Percentiles rank a stretch among this genome's conserved stretches.
Evolutionary conservation across 192 early-diverging fungal genomes (phyloP).

Genomic region (Coemansia sp.): DNA sequence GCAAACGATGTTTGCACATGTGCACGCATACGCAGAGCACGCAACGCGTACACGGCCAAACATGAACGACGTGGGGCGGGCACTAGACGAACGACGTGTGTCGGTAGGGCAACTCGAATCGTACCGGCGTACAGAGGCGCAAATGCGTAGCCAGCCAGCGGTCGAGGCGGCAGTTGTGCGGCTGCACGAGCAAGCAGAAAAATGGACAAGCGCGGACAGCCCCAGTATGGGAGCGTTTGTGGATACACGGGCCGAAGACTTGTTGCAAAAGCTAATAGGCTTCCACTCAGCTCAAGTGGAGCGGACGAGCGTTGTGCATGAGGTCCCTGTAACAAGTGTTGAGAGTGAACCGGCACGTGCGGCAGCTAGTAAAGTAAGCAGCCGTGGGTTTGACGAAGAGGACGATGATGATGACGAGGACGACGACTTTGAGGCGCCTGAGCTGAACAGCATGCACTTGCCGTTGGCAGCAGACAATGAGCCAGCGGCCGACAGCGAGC

Average conservation of each 20-base stretch:
- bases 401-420: conserved; percentile 42
- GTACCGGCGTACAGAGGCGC: conserved; percentile 24
- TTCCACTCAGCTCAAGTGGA: conserved; percentile 14
- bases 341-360: too few species aligned
- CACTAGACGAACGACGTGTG: conserved; percentile 41
- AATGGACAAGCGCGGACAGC: neutral
- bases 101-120: conserved; percentile 31
- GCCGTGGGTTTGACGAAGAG: neutral
- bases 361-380: neutral
- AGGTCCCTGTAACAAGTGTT: too few species aligned
- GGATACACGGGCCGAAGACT: conserved; percentile 29
- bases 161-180: conserved; percentile 13
- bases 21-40: conserved; percentile 51
- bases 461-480: neutral
- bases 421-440: conserved; percentile 49
- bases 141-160: conserved; percentile 6
- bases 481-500: neutral
- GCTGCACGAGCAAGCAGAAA: conserved; percentile 15
- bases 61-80: conserved; percentile 52
- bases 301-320: neutral
- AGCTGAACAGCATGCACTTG: conserved; percentile 9
- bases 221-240: conserved; percentile 16
- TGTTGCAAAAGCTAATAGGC: conserved; percentile 31
- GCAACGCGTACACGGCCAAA: conserved; percentile 53
- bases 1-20: conserved; percentile 51